Base-by-base conservation (phyloP, 805 yeast species). In the Candida xiaguanensis region DNA sequence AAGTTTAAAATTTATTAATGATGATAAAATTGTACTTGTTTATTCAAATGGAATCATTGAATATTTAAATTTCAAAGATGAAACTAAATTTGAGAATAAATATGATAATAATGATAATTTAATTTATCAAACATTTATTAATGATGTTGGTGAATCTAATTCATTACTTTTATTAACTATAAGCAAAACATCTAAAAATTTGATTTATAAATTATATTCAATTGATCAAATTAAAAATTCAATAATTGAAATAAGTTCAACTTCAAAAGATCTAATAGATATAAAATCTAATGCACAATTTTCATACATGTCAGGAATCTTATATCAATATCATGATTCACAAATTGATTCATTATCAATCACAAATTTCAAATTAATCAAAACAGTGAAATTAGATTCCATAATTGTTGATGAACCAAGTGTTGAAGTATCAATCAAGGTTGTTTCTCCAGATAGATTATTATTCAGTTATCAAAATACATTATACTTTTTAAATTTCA, bases 381-480 rank as follows among this genome's bases (percentile, higher is more conserved):
- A 48, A 19, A 32, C 52, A 20, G 42, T 61, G n/a, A 45, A 53
- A 8, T 47, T 63, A 22, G 42, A 39, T 7, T 26, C 50, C 5
- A 37, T 59, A 26, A 33, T 54, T 28, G n/a, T 8, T 7, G 42
- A 39, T 11, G 41, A 36, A 3, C 5, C 12, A 5, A 43, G 35
- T 8, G 42, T 43, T 19, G 4, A 18, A 13, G 45, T 53, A 12
- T 63, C 77, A 2, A 57, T 74, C 20, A 39, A 52, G 25, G 55
- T 70, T 3, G 70, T 72, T 3, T 62, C 75, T 28, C 54, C 69
- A 11, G 75, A 72, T 47, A 61, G 82, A 47, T 46, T 75, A n/a
- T 52, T 77, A 8, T 45, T 76, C 8, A 57, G 76, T 0, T 53
- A 58, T 38, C 63, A 63, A 20, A 58, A 64, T 43, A 59, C 65